Evolutionary conservation across 805 yeast genomes (phyloP).

Genomic region (Jamesozyma lodderae): DNA sequence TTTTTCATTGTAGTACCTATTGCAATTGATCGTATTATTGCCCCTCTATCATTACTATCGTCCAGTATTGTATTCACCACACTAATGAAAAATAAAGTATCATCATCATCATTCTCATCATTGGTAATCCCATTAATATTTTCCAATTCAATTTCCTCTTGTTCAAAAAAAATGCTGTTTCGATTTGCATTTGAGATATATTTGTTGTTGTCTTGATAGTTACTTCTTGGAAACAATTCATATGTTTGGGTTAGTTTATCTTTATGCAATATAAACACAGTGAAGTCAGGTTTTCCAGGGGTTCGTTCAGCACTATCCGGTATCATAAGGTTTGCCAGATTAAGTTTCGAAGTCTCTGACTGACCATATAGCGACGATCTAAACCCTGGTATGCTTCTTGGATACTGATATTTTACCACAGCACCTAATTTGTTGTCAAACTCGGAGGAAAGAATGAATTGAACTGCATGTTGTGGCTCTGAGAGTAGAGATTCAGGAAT

Average conservation of each 20-base stretch:
- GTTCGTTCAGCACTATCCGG: constrained; percentile 49
- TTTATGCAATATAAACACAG: constrained; percentile 44
- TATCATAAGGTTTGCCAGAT: constrained; percentile 47
- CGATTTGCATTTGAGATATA: not conserved
- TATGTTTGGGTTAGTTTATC: constrained; percentile 17
- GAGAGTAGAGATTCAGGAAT: no score
- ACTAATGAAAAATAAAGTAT: constrained; percentile 47
- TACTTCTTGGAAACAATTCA: constrained; percentile 26
- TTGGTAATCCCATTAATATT: not conserved
- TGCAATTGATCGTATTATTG: constrained; percentile 49
- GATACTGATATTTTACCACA: constrained; percentile 50
- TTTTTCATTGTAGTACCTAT: constrained; percentile 45
- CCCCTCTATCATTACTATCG: constrained; percentile 43
- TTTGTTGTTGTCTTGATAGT: constrained; percentile 3
- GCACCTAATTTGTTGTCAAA: constrained; percentile 77
- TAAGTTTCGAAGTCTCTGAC: constrained; percentile 1
- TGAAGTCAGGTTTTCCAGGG: constrained; percentile 47
- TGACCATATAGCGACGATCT: constrained; percentile 10
- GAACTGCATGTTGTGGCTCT: no score
- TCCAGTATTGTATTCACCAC: constrained; percentile 44
- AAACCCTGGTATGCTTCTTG: constrained; percentile 35
- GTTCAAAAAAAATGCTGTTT: constrained; percentile 1
- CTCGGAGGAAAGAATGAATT: constrained; percentile 60
- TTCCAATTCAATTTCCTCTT: constrained; percentile 4
- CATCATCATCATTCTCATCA: constrained; percentile 7